Conservation (phyloP, 2,329 filamentous ascomycete genomes). For the Colletotrichum eremochloae region DNA sequence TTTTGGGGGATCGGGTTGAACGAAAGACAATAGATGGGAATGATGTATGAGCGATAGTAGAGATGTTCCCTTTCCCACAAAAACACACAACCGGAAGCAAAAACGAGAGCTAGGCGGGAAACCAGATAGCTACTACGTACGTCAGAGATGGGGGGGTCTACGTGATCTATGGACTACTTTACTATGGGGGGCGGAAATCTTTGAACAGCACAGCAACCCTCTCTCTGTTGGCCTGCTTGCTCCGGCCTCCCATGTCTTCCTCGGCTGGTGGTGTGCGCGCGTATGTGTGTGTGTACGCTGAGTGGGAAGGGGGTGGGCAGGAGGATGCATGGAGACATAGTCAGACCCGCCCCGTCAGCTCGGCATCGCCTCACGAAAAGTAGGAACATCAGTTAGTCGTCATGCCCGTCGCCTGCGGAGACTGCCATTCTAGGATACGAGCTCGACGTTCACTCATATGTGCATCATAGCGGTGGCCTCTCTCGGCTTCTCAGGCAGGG, state of each 20-base stretch:
- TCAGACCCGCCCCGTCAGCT: slow-evolving; percentile 34
- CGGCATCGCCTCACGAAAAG: slow-evolving; percentile 37
- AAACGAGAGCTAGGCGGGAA: slow-evolving; percentile 35
- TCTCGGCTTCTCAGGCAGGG: slow-evolving; percentile 33
- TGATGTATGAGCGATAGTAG: slow-evolving; percentile 37
- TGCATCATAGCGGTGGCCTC: slow-evolving; percentile 40
- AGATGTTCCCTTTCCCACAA: slow-evolving; percentile 37
- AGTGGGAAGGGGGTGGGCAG: slow-evolving; percentile 28
- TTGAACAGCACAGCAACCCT: slow-evolving; percentile 14
- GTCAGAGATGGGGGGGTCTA: slow-evolving; percentile 35
- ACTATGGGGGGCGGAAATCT: slow-evolving; percentile 38
- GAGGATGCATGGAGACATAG: slow-evolving; percentile 33
- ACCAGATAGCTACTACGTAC: slow-evolving; percentile 37
- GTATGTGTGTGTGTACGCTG: not conserved
- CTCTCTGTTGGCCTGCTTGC: not conserved
- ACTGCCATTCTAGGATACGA: slow-evolving; percentile 42
- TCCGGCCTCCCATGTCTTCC: not conserved
- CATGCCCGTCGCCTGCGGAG: slow-evolving; percentile 40
- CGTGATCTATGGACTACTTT: slow-evolving; percentile 17
- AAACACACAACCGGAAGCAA: slow-evolving; percentile 26
- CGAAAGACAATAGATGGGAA: slow-evolving; percentile 39
- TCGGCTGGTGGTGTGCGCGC: not conserved
- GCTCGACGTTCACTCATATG: slow-evolving; percentile 37
- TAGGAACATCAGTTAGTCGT: slow-evolving; percentile 33
- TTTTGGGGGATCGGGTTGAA: slow-evolving; percentile 23